phyloP scores from a whole-genome alignment of 2,329 filamentous ascomycete species.

The Hymenoscyphus linearis region DNA sequence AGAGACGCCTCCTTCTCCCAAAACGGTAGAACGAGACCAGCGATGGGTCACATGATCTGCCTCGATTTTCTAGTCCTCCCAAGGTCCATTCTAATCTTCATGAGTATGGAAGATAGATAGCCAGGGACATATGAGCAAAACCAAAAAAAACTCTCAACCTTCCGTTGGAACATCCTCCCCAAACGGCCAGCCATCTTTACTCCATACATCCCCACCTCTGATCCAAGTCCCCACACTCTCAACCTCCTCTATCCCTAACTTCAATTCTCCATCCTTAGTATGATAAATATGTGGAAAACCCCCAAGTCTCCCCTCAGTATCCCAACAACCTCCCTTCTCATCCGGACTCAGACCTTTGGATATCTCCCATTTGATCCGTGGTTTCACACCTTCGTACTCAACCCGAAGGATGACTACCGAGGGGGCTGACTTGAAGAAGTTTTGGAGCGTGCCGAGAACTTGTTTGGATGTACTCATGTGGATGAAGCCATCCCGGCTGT shows the following conservation, averaged over 20 bases:
- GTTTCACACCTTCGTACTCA: conserved; percentile 21
- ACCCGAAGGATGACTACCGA: conserved; percentile 25
- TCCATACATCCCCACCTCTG: conserved; percentile 16
- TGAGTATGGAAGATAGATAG: not conserved
- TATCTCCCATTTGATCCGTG: conserved; percentile 25
- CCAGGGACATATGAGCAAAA: not conserved
- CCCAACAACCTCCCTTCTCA: conserved; percentile 25
- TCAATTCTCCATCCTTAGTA: conserved; percentile 19
- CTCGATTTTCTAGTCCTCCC: not conserved
- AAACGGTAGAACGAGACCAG: not conserved
- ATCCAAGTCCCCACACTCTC: conserved; percentile 22
- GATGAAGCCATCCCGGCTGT: conserved; percentile 26
- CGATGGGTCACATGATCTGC: not conserved
- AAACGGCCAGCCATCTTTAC: conserved; percentile 22
- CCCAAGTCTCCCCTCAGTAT: conserved; percentile 20
- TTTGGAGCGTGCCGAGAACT: conserved; percentile 24
- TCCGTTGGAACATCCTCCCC: conserved; percentile 11
- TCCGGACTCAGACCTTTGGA: conserved; percentile 19
- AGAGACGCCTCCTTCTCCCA: too few relatives aligned
- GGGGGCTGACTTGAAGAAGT: conserved; percentile 21
- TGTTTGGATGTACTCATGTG: conserved; percentile 26
- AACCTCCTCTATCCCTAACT: conserved; percentile 25
- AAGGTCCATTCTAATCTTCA: not conserved
- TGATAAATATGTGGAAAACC: conserved; percentile 29
- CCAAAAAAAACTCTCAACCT: not conserved